These are phyloP conservation scores for Saccharomycopsis fibuligera DNA, from an alignment of 805 yeast genomes.

Conservation along the genomic window DNA sequence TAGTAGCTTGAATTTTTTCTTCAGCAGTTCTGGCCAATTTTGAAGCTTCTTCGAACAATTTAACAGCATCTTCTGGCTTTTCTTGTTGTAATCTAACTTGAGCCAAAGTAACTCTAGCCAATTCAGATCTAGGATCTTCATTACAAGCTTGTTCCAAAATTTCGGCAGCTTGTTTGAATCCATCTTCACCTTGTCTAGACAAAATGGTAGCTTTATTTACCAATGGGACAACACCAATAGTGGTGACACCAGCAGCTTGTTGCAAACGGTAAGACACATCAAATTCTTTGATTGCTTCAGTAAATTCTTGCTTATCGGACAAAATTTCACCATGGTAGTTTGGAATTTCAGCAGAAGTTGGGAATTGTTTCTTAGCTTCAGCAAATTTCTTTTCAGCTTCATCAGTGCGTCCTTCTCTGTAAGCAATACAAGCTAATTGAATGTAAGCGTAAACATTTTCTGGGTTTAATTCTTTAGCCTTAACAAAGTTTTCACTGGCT, in stretches of 20 bases:
- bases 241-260: constrained; percentile 55
- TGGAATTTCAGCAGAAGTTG: constrained; percentile 86
- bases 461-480: constrained; percentile 69
- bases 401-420: constrained; percentile 61
- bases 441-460: constrained; percentile 78
- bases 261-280: constrained; percentile 83
- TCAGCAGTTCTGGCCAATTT: constrained; percentile 74
- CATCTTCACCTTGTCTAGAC: constrained; percentile 44
- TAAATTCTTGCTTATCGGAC: constrained; percentile 69
- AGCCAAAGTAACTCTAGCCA: constrained; percentile 86
- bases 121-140: constrained; percentile 82
- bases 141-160: constrained; percentile 70
- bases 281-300: constrained; percentile 73
- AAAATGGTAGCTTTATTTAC: constrained; percentile 79
- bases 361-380: constrained; percentile 67
- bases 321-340: constrained; percentile 93
- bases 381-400: constrained; percentile 62
- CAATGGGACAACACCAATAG: constrained; percentile 84
- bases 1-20: constrained; percentile 85
- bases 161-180: constrained; percentile 51
- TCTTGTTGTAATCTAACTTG: constrained; percentile 83
- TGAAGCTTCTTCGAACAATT: constrained; percentile 76
- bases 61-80: constrained; percentile 73
- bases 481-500: constrained; percentile 70
- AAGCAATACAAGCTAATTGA: constrained; percentile 87